Evolutionary conservation across 352 stramenopile genomes (phyloP), one percentile per base, ranked within the genome.

Genomic region (Pythium sp.): DNA sequence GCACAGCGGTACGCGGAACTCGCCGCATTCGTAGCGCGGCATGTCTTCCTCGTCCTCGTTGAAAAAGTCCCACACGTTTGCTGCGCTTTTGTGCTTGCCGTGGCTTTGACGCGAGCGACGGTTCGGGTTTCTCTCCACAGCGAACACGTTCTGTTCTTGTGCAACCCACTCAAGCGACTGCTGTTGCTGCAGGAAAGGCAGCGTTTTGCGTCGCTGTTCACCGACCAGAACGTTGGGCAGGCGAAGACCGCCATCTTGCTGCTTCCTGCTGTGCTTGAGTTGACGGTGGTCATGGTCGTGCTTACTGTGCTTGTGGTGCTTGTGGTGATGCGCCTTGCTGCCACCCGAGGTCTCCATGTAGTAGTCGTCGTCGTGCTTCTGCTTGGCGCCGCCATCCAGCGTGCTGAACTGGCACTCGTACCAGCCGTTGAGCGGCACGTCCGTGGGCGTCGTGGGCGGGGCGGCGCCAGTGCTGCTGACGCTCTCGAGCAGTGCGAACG

Each of bases 361-460:
- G 56, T 73, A 75, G 57, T 69, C 70, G 54, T 72, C 66, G 38
- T 36, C 61, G 61, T 64, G 47, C 41, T 55, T 36, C 5, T 36
- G 26, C 32, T 46, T 64, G 34, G n/a, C n/a, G 12, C 36, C 55
- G 38, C 38, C 41, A 12, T 51, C 49, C 7, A 73, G 68, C 24
- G 73, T 79, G 62, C 68, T 79, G 8, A 61, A 38, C 38, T 63
- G 70, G 68, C 73, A 79, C 46, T 72, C 70, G 64, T 71, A 79
- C 73, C 73, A 79, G 51, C 73, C 73, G 32, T 79, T 79, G 61
- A 77, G 36, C 34, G 53, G 71, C 61, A 77, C 71, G 18, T 51
- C 32, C 43, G 61, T 54, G 28, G 67, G 61, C 22, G 62, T 65
- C 32, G 28, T 49, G 14, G 68, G 68, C 26, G 61, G 6, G 3